These are phyloP conservation scores for Nepenthes gracilis DNA, from an alignment of 148 eudicot genomes.

Conservation along the genomic window DNA sequence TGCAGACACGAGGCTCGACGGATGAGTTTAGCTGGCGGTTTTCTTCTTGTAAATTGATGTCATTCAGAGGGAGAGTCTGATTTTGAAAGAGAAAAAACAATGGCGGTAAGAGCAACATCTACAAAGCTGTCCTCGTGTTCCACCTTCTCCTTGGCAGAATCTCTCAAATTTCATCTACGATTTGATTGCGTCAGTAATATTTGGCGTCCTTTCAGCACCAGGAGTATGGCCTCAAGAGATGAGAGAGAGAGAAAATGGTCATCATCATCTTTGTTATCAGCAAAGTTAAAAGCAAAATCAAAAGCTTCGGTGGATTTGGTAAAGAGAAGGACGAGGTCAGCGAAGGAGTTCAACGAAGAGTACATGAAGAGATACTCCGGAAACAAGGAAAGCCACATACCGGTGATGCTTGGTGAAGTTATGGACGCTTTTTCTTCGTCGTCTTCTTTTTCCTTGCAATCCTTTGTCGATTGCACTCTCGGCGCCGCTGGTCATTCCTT, in stretches of 20 bases:
- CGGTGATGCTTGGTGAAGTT: slow-evolving; percentile 88
- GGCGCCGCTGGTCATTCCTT: slow-evolving; percentile 94
- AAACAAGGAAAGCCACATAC: slow-evolving; percentile 50
- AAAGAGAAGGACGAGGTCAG: slow-evolving; percentile 79
- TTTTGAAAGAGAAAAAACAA: too few species aligned
- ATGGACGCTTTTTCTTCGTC: slow-evolving; percentile 58
- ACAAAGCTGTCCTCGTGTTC: slow-evolving; percentile 12
- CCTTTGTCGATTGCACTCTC: slow-evolving; percentile 87
- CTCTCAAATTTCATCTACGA: slow-evolving; percentile 6
- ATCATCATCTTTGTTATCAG: neutral
- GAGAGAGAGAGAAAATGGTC: neutral
- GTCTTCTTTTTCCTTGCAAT: slow-evolving; percentile 20
- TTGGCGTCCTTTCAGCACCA: slow-evolving; percentile 17
- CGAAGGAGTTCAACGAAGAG: slow-evolving; percentile 49
- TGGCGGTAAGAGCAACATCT: slow-evolving; percentile 6
- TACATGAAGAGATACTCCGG: slow-evolving; percentile 28
- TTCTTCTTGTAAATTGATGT: too few species aligned
- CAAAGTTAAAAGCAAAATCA: slow-evolving; percentile 11
- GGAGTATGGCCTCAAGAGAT: slow-evolving; percentile 2
- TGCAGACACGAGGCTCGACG: too few species aligned
- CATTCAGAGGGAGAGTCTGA: too few species aligned
- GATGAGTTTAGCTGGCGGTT: too few species aligned
- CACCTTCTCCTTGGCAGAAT: slow-evolving; percentile 2
- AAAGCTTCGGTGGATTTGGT: slow-evolving; percentile 17
- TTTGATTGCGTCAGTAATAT: slow-evolving; percentile 1